Evolutionary conservation across 768 basidiomycete species (phyloP).

Genomic region (Collybiopsis confluens): DNA sequence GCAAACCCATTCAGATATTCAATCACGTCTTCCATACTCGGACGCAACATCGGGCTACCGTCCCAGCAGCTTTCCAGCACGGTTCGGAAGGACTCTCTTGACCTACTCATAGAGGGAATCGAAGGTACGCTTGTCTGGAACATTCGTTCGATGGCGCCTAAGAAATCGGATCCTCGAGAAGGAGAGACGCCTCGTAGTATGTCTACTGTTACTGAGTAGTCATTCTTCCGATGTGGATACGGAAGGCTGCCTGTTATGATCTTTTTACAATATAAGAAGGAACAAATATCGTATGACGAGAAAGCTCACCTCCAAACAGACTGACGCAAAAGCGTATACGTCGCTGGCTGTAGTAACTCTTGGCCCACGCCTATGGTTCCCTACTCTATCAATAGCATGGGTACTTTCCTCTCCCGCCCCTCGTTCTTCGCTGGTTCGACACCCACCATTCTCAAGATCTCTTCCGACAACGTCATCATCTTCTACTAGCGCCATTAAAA

Average conservation of each 20-base stretch:
- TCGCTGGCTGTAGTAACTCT: conserved; percentile 49
- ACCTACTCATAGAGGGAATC: not conserved
- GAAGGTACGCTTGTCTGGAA: not conserved
- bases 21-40: conserved; percentile 7
- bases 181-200: conserved; percentile 50
- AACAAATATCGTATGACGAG: not conserved
- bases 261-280: too few relatives aligned
- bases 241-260: conserved; percentile 48
- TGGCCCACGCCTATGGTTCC: conserved; percentile 16
- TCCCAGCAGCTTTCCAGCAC: conserved; percentile 12
- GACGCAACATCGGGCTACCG: not conserved
- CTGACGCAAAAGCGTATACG: conserved; percentile 57
- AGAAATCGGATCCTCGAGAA: conserved; percentile 24
- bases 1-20: not conserved
- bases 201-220: conserved; percentile 52
- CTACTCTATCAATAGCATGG: not conserved
- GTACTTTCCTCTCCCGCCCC: too few relatives aligned
- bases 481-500: conserved; percentile 45
- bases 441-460: too few relatives aligned
- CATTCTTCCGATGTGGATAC: conserved; percentile 49
- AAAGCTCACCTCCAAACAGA: conserved; percentile 50
- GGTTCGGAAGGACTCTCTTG: not conserved
- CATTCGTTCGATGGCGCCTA: conserved; percentile 10
- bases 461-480: conserved; percentile 33
- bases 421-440: too few relatives aligned